Base-by-base conservation (phyloP, 257 asterid species). In the Solanum corneliomulleri region DNA sequence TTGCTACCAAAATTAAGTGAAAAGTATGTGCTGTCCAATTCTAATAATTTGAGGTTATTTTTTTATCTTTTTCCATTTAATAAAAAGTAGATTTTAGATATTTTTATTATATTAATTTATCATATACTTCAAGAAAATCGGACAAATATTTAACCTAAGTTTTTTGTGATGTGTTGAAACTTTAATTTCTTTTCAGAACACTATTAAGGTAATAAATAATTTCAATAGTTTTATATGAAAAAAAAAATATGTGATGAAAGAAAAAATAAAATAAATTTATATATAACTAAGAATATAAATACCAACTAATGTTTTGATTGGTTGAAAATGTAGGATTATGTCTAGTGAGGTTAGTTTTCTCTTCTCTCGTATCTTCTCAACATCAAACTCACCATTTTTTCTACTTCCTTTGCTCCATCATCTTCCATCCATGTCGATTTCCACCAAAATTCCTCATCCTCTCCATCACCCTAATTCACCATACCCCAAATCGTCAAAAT, bases 371-470 rank as follows among this genome's bases (percentile, higher is more conserved):
- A 52, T 84, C 80, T 18, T 25, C 88, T 60, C 29, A 52, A 15
- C 60, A 52, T 52, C 60, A 74, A n/a, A 60, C 52, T 58, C 72
- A 25, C 84, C 49, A 27, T 27, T 27, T 27, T 27, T 1, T 27
- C 27, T 27, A 27, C 27, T 27, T 27, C 27, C 27, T 27, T 27
- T 27, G 27, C 27, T 27, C 27, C 58, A 10, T 82, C 58, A 83
- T 75, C 89, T 70, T 9, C 71, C 33, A 42, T 88, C 93, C 93
- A 93, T 94, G 98, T 95, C 98, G 77, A 93, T 89, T 86, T 89
- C 93, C 86, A 87, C 89, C 33, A 88, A 86, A 87, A 68, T 92
- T 42, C 92, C 92, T 5, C 85, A 72, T 42, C 56, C 88, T 45
- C 88, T 88, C 31, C 89, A 60, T 82, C 89, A 71, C 80, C 86